A percentile compares a stretch with the other conserved stretches of the same genome.
Evolutionary conservation across 2,329 filamentous ascomycete genomes (phyloP).

Genomic region (Capronia americana): DNA sequence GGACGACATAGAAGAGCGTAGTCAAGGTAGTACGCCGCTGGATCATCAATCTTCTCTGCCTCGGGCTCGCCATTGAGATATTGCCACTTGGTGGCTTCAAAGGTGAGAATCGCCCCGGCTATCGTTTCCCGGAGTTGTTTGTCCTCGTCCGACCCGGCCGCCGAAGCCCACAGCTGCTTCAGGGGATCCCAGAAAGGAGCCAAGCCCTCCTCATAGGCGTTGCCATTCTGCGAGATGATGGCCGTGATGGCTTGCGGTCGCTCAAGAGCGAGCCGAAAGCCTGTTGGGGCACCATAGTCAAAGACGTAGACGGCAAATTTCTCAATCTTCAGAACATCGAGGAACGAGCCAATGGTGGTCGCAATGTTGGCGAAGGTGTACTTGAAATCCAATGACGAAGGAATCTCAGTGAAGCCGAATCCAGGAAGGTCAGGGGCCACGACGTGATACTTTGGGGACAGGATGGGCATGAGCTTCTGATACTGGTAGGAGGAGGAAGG

Average conservation of each 20-base stretch:
- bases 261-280: constrained; percentile 60
- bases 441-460: constrained; percentile 51
- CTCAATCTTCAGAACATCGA: constrained; percentile 54
- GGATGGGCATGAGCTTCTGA: constrained; percentile 54
- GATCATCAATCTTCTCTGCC: constrained; percentile 38
- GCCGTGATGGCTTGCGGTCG: constrained; percentile 57
- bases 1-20: constrained; percentile 58
- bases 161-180: constrained; percentile 54
- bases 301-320: constrained; percentile 66
- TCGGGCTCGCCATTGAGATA: constrained; percentile 42
- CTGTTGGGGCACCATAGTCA: constrained; percentile 67
- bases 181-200: constrained; percentile 60
- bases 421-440: constrained; percentile 66
- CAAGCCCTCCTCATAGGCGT: constrained; percentile 65
- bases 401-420: constrained; percentile 63
- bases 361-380: constrained; percentile 64
- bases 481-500: constrained; percentile 56
- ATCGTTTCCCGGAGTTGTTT: constrained; percentile 48
- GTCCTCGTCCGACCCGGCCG: constrained; percentile 39
- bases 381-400: constrained; percentile 50
- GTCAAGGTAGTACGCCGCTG: constrained; percentile 56
- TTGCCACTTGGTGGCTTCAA: constrained; percentile 48
- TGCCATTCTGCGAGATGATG: constrained; percentile 67
- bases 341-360: constrained; percentile 56
- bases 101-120: constrained; percentile 45